Evolutionary conservation across 2,329 filamentous ascomycete genomes (phyloP).

Genomic region (Fusarium phyllophilum): DNA sequence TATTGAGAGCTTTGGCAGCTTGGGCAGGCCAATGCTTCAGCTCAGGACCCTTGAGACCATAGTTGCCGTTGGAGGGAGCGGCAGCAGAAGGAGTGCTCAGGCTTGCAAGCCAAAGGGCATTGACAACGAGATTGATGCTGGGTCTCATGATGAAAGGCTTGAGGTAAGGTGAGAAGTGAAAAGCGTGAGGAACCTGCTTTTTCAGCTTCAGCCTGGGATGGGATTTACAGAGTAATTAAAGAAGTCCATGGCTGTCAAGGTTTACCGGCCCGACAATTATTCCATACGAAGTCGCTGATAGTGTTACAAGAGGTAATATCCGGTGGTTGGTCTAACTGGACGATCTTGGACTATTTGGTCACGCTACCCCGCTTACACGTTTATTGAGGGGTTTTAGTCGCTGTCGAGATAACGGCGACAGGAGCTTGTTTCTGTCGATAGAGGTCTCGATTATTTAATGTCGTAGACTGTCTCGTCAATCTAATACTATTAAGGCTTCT

Average conservation of each 20-base stretch:
- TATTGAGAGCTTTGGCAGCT: constrained; percentile 49
- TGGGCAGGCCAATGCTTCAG: constrained; percentile 51
- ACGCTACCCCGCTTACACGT: constrained; percentile 14
- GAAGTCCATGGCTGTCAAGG: not conserved
- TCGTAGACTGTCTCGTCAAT: not conserved
- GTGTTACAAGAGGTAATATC: constrained; percentile 8
- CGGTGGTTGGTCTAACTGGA: constrained; percentile 9
- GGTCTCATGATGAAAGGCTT: constrained; percentile 24
- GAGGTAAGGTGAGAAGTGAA: not conserved
- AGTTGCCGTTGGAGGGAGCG: constrained; percentile 4
- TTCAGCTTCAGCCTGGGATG: not conserved
- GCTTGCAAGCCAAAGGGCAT: constrained; percentile 30
- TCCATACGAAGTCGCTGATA: constrained; percentile 7
- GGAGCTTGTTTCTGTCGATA: not conserved
- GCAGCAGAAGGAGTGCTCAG: constrained; percentile 18
- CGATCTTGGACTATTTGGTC: constrained; percentile 29
- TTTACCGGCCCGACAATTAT: constrained; percentile 27
- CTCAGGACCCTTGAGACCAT: constrained; percentile 33
- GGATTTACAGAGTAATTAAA: constrained; percentile 11
- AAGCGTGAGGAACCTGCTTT: constrained; percentile 2
- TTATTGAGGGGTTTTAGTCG: constrained; percentile 8
- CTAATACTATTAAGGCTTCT: constrained; percentile 8
- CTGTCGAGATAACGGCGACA: not conserved
- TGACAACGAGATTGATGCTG: constrained; percentile 12
- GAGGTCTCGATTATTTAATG: not conserved